A percentile compares a stretch with the other conserved stretches of the same genome.
phyloP scores from a whole-genome alignment of 1,284 basidiomycete species.

The Cutaneotrichosporon sp. region DNA sequence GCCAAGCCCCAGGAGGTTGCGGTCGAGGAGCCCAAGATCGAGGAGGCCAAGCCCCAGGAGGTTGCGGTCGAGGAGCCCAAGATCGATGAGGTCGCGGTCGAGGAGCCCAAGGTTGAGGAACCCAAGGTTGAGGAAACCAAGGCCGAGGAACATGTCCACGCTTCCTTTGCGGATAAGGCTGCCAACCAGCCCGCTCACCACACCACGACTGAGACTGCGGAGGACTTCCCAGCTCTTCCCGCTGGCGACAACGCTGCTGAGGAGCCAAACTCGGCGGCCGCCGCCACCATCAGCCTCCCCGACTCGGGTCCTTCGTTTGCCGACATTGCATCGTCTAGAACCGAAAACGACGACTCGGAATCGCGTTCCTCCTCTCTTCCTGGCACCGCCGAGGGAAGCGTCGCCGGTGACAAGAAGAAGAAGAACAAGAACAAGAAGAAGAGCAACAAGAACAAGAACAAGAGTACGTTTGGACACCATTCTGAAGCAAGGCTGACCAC shows the following conservation, averaged over 20 bases:
- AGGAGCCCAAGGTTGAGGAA: too few relatives aligned
- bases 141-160: neutral
- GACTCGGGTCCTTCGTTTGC: neutral
- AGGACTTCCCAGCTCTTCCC: constrained; percentile 3
- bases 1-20: neutral
- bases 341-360: neutral
- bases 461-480: neutral
- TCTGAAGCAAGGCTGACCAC: neutral
- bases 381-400: neutral
- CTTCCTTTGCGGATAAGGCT: neutral
- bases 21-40: constrained; percentile 1
- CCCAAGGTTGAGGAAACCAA: neutral
- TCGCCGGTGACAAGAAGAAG: neutral
- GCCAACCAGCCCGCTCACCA: neutral
- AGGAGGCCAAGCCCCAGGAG: neutral
- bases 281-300: neutral
- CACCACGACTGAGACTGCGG: neutral
- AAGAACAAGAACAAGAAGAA: neutral
- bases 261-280: neutral
- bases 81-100: neutral
- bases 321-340: neutral
- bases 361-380: neutral
- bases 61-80: neutral
- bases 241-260: neutral
- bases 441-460: constrained; percentile 11